Evolutionary conservation across 2,329 filamentous ascomycete genomes (phyloP).

Genomic region (Phialemonium atrogriseum): DNA sequence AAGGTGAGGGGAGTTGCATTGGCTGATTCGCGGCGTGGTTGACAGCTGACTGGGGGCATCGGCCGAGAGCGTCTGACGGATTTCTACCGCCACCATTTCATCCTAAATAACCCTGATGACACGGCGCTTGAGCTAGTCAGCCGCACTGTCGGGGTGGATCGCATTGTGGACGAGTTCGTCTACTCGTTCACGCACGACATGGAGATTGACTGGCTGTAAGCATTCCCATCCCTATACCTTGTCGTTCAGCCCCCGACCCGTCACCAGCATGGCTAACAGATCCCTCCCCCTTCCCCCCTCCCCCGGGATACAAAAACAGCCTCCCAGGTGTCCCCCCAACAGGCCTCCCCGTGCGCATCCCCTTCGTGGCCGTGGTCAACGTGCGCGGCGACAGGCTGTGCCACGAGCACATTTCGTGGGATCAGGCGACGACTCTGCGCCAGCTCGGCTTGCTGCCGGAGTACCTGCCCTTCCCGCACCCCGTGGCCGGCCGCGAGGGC

Average conservation of each 20-base stretch:
- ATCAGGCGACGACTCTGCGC: conserved; percentile 53
- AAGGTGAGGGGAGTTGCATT: too few species aligned
- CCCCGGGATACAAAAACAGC: conserved; percentile 20
- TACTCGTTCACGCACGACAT: conserved; percentile 55
- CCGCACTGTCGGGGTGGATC: conserved; percentile 62
- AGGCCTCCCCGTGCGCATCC: conserved; percentile 42
- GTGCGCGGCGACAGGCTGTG: conserved; percentile 60
- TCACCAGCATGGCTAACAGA: neutral
- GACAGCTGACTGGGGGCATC: conserved; percentile 60
- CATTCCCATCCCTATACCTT: conserved; percentile 6
- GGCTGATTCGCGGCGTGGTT: too few species aligned
- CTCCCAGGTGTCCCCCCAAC: conserved; percentile 53
- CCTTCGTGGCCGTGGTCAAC: conserved; percentile 58
- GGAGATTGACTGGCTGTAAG: conserved; percentile 62
- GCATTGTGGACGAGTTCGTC: conserved; percentile 64
- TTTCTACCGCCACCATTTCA: conserved; percentile 69
- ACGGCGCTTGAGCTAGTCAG: conserved; percentile 61
- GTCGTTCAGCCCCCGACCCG: neutral
- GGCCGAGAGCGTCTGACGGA: conserved; percentile 52
- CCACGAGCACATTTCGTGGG: conserved; percentile 66
- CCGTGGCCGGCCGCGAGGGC: conserved; percentile 20
- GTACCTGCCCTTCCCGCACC: conserved; percentile 55
- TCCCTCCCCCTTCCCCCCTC: neutral
- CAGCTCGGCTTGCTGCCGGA: conserved; percentile 57
- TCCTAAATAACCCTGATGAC: conserved; percentile 63